Evolutionary conservation across 2,329 filamentous ascomycete species (phyloP).

Genomic region (Chalaropsis thielavioides): DNA sequence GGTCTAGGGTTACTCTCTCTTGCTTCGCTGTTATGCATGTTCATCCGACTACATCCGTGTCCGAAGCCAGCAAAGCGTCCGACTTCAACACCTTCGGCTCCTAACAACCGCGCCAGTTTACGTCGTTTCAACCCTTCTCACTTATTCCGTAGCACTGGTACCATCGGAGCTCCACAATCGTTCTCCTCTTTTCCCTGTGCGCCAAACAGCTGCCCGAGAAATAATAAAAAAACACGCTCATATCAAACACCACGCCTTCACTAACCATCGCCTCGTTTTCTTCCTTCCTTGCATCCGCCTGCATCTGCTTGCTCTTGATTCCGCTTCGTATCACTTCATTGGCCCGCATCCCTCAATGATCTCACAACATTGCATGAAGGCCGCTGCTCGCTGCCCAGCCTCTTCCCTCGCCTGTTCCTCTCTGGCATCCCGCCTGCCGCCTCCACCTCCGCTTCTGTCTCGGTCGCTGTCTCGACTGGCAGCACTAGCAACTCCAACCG

Average conservation of each 20-base stretch:
- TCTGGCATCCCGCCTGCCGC: conserved; percentile 12
- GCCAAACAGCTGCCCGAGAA: neutral
- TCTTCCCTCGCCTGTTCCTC: conserved; percentile 23
- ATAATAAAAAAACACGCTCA: neutral
- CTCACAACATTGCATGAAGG: conserved; percentile 19
- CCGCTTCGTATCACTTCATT: neutral
- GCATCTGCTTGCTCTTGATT: neutral
- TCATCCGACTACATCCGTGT: neutral
- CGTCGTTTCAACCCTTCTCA: neutral
- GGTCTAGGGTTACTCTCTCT: neutral
- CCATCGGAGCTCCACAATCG: neutral
- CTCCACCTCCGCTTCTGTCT: neutral
- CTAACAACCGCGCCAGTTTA: neutral
- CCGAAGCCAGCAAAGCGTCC: neutral
- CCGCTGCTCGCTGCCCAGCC: conserved; percentile 15
- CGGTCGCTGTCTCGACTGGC: neutral
- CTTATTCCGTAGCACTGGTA: neutral
- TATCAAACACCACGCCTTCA: neutral
- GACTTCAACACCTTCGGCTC: neutral
- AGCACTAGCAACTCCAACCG: conserved; percentile 13
- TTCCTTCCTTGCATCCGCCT: neutral
- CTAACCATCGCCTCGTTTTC: neutral
- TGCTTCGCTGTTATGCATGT: neutral
- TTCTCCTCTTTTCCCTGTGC: neutral
- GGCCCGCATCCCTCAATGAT: conserved; percentile 14